Conservation (phyloP, 176 grass and related monocot species). For the Echinochloa phyllopogon region DNA sequence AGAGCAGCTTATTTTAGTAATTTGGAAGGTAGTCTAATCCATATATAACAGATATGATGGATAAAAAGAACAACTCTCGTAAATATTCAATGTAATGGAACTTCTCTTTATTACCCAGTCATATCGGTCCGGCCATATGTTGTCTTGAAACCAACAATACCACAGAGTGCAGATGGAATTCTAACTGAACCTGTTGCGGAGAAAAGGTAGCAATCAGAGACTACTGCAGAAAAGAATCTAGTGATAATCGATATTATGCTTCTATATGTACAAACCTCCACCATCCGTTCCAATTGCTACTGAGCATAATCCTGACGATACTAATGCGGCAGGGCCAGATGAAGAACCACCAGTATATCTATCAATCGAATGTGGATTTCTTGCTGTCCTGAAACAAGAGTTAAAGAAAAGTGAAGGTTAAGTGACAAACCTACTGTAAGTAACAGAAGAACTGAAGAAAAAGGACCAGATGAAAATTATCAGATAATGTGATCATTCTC, state of each 20-base stretch:
- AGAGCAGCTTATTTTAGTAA: neutral
- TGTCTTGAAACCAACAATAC: constrained; percentile 95
- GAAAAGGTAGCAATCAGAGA: constrained; percentile 35
- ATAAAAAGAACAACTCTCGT: neutral
- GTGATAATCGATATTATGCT: neutral
- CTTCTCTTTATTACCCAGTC: constrained; percentile 68
- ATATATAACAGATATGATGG: constrained; percentile 13
- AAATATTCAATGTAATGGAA: constrained; percentile 14
- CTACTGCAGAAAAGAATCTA: constrained; percentile 22
- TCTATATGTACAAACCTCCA: constrained; percentile 66
- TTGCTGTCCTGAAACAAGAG: constrained; percentile 69
- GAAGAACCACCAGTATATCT: constrained; percentile 99
- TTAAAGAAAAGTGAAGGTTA: constrained; percentile 30
- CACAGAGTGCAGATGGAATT: constrained; percentile 97
- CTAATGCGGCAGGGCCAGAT: constrained; percentile 93
- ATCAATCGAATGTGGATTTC: constrained; percentile 95
- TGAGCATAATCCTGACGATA: constrained; percentile 90
- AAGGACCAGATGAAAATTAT: constrained; percentile 19
- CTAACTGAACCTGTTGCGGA: constrained; percentile 82
- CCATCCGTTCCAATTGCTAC: constrained; percentile 92
- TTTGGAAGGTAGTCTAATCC: constrained; percentile 8
- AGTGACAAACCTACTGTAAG: neutral
- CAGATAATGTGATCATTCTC: neutral
- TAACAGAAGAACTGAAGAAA: constrained; percentile 35
- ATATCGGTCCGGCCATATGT: constrained; percentile 85